Conservation (phyloP, 2,329 filamentous ascomycete genomes). For the Aspergillus fischeri region DNA sequence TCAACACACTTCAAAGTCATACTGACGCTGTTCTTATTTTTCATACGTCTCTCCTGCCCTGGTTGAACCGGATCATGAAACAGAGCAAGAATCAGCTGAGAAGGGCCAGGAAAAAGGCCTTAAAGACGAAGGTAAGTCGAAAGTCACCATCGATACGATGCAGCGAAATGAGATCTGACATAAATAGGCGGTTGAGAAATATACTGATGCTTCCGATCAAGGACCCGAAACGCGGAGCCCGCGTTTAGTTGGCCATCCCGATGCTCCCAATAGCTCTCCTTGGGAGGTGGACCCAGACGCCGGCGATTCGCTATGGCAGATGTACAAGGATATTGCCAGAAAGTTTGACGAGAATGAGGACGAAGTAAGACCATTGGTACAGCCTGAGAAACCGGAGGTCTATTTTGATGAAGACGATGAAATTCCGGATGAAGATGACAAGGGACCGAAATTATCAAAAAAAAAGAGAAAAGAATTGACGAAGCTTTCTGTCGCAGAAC, state of each 20-base stretch:
- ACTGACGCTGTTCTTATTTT: background rate
- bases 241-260: constrained; percentile 5
- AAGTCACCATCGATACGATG: background rate
- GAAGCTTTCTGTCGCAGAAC: constrained; percentile 88
- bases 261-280: constrained; percentile 47
- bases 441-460: constrained; percentile 74
- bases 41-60: background rate
- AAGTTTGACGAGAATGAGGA: constrained; percentile 68
- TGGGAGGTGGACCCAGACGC: constrained; percentile 47
- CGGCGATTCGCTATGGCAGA: constrained; percentile 73
- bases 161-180: constrained; percentile 12
- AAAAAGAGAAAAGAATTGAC: constrained; percentile 90
- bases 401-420: constrained; percentile 81
- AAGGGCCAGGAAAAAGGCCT: constrained; percentile 89
- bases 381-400: constrained; percentile 75
- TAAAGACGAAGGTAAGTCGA: constrained; percentile 61
- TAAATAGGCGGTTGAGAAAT: constrained; percentile 26
- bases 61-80: constrained; percentile 46
- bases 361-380: constrained; percentile 61
- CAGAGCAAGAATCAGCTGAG: constrained; percentile 92
- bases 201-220: constrained; percentile 3
- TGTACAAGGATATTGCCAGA: constrained; percentile 77
- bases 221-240: constrained; percentile 9
- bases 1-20: background rate
- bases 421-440: constrained; percentile 71